phyloP scores from a whole-genome alignment of 78 protist species.

The Emiliania huxleyi region DNA sequence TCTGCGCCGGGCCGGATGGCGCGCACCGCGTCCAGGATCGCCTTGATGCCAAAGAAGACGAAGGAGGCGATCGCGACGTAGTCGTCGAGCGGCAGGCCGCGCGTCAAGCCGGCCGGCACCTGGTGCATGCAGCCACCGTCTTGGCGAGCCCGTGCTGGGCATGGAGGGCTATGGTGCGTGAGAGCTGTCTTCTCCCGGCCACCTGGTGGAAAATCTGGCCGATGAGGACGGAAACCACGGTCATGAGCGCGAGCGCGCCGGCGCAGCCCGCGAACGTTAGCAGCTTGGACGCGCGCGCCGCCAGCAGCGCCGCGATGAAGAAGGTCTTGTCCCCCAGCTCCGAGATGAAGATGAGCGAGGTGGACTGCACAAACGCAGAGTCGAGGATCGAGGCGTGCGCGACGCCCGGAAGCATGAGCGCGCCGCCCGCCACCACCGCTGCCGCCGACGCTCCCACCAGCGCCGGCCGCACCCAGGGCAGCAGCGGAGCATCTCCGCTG shows the following conservation, averaged over 20 bases:
- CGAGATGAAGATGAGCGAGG: constrained; percentile 43
- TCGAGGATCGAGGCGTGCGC: background rate
- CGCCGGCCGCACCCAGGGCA: background rate
- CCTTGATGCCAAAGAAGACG: background rate
- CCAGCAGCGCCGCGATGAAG: constrained; percentile 64
- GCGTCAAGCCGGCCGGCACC: too few species aligned
- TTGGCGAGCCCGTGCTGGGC: too few species aligned
- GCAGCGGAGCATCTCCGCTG: too few species aligned
- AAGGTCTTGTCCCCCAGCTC: constrained; percentile 83
- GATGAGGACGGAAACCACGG: background rate
- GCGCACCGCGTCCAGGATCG: background rate
- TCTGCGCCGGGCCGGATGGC: too few species aligned
- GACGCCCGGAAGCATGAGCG: background rate
- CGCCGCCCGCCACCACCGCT: background rate
- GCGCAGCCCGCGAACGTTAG: constrained; percentile 9
- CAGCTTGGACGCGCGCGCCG: background rate
- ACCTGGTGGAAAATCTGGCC: constrained; percentile 14
- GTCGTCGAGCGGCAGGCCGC: constrained; percentile 4
- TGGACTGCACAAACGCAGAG: background rate
- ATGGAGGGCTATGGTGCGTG: too few species aligned
- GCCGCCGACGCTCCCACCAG: background rate
- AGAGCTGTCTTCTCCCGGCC: too few species aligned
- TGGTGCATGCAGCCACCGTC: too few species aligned
- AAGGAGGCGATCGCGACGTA: constrained; percentile 10
- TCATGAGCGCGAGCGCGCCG: constrained; percentile 21